Evolutionary conservation across 148 eudicot genomes (phyloP), one percentile per base, ranked within the genome.

Genomic region (Selenicereus undatus): DNA sequence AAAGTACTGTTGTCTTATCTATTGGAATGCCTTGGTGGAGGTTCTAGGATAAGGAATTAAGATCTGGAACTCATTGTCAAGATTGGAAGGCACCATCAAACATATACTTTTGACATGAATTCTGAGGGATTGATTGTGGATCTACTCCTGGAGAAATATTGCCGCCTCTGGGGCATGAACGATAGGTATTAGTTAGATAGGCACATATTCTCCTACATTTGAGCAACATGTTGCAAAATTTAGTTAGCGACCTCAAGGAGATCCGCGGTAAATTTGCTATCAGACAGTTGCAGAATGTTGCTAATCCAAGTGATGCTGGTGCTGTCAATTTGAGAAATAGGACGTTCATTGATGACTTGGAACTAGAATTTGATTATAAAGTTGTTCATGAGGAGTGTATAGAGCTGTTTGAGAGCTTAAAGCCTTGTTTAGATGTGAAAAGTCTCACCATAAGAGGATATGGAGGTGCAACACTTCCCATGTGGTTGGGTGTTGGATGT

Each of bases 221-320:
- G 39, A 36, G 39, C 39, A 36, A 36, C 4, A 36, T 36, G 4
- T n/a, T n/a, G n/a, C n/a, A n/a, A n/a, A n/a, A n/a, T n/a, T n/a
- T n/a, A n/a, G n/a, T n/a, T n/a, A 24, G 68, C 2, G 68, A 64
- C 29, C n/a, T 22, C 11, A 26, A 22, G 68, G 12, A 64, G 68
- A 64, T 64, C 18, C 29, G 68, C n/a, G 81, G 76, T 12, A 52
- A 79, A 71, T 75, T 79, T 52, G 75, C 68, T 12, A 27, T 79
- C 14, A 71, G 76, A 35, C 21, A 27, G 4, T 54, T 69, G 45
- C 81, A 78, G 30, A 79, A 79, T 54, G 50, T 79, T 6, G 32
- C 51, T 71, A 20, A 60, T 39, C 66, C 52, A 3, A 18, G 17
- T 12, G 16, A 35, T 79, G 75, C 75, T 54, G 71, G 20, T 12